Conservation (phyloP, 345 rosid genomes). For the Hibiscus mutabilis region DNA sequence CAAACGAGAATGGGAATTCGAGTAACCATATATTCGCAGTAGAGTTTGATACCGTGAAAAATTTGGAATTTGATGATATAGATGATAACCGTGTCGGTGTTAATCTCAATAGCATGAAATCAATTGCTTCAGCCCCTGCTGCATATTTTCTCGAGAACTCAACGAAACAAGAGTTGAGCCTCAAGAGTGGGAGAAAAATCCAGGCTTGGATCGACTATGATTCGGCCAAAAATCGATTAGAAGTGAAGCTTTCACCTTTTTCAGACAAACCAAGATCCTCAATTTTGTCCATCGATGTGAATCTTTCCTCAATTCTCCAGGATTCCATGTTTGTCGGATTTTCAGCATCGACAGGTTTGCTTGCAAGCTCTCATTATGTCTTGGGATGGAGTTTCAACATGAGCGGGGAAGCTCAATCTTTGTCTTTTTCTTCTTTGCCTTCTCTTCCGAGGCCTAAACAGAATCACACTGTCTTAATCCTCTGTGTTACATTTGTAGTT, state of each 20-base stretch:
- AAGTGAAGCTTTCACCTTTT: conserved; percentile 59
- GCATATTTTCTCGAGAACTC: conserved; percentile 38
- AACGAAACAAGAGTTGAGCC: conserved; percentile 28
- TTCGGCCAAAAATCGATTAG: conserved; percentile 42
- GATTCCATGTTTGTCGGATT: conserved; percentile 82
- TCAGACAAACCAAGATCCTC: conserved; percentile 52
- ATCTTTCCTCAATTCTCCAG: conserved; percentile 46
- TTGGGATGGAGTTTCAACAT: conserved; percentile 84
- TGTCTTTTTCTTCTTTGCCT: conserved; percentile 58
- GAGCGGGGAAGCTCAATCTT: conserved; percentile 56
- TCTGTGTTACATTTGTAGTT: conserved; percentile 34
- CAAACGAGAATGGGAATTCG: conserved; percentile 23
- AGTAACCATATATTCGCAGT: conserved; percentile 61
- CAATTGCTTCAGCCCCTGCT: conserved; percentile 53
- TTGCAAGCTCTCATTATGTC: conserved; percentile 69
- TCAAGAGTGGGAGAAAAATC: conserved; percentile 44
- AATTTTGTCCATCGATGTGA: conserved; percentile 52
- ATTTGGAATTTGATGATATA: conserved; percentile 59
- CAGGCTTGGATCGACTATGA: conserved; percentile 92
- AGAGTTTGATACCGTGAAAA: conserved; percentile 75
- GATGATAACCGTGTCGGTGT: conserved; percentile 83
- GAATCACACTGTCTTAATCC: conserved; percentile 24
- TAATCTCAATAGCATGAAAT: conserved; percentile 53
- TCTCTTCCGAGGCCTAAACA: conserved; percentile 37
- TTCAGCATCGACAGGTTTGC: conserved; percentile 79